Evolutionary conservation across 2,329 filamentous ascomycete genomes (phyloP), one percentile per base, ranked within the genome.

Genomic region (Diaporthe helianthi): DNA sequence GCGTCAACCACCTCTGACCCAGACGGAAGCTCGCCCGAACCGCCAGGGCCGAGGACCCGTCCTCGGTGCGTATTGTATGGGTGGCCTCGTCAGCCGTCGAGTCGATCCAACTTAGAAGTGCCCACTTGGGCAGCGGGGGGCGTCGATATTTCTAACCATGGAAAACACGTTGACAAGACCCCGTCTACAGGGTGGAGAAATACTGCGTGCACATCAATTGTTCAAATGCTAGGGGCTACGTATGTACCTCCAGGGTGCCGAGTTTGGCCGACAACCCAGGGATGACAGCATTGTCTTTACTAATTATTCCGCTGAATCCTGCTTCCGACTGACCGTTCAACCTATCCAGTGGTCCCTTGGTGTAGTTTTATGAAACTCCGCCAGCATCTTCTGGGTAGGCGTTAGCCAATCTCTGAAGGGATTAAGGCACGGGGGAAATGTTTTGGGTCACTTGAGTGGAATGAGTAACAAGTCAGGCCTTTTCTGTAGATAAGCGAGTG

Each of bases 361-460:
- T 81, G 81, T 2, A 75, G 80, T 13, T 76, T 83, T 55, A 72
- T 76, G 66, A 72, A 74, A 3, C 72, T 79, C 3, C 74, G 78
- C 0, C 68, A 73, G 3, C 78, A 79, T 5, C 69, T 83, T 44
- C 67, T 73, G 0, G 68, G 71, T 2, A 76, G 75, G 1, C 73
- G 73, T n/a, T 76, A 79, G 69, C 67, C 75, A 2, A 74, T 76
- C 61, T 73, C 74, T 1, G 80, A 83, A 53, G 80, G 81, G 1
- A 81, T 2, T 79, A 74, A 5, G 81, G 80, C 1, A 74, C 74
- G 22, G 79, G 75, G 0, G 73, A 76, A 63, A 76, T 76, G 55
- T 83, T 83, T 58, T 83, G 80, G 81, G n/a, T n/a, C n/a, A n/a
- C n/a, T n/a, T n/a, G 73, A 79, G 4, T 84, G 82, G 82, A 78